A percentile compares a stretch with the other conserved stretches of the same genome.
Conservation (phyloP, 75 land plant species). For the Selaginella tamariscina region DNA sequence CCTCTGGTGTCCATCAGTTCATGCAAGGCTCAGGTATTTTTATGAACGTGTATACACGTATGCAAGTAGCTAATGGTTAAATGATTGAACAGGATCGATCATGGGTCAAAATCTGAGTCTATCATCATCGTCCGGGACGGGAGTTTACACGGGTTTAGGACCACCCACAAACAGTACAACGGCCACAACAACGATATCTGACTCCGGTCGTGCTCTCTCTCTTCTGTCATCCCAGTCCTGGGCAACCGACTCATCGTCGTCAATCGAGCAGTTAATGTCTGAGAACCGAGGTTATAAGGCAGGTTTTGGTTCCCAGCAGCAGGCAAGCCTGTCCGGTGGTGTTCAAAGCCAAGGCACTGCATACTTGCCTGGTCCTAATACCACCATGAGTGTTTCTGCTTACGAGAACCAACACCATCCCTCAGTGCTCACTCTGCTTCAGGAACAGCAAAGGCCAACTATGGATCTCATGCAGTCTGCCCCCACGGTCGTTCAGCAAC, state of each 20-base stretch:
- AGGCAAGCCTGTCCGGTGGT: too few relatives aligned
- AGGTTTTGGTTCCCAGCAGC: neutral
- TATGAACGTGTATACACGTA: too few relatives aligned
- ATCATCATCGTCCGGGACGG: neutral
- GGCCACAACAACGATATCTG: neutral
- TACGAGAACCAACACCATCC: neutral
- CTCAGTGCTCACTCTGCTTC: neutral
- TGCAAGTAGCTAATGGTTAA: too few relatives aligned
- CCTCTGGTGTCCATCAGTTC: neutral
- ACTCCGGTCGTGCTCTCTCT: conserved; percentile 1
- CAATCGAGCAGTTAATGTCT: neutral
- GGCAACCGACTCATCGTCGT: neutral
- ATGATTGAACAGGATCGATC: too few relatives aligned
- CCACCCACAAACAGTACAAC: neutral
- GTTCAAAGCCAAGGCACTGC: too few relatives aligned
- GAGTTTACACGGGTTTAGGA: neutral
- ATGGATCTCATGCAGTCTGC: neutral
- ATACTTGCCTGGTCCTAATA: neutral
- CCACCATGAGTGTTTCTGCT: too few relatives aligned
- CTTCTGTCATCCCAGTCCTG: neutral
- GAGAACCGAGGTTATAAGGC: neutral
- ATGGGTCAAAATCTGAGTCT: neutral
- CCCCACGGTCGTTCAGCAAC: neutral
- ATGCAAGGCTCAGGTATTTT: neutral
- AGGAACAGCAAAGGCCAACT: neutral